Evolutionary conservation across 805 yeast species (phyloP), one percentile per base, ranked within the genome.

Genomic region (Candida ponderosae): DNA sequence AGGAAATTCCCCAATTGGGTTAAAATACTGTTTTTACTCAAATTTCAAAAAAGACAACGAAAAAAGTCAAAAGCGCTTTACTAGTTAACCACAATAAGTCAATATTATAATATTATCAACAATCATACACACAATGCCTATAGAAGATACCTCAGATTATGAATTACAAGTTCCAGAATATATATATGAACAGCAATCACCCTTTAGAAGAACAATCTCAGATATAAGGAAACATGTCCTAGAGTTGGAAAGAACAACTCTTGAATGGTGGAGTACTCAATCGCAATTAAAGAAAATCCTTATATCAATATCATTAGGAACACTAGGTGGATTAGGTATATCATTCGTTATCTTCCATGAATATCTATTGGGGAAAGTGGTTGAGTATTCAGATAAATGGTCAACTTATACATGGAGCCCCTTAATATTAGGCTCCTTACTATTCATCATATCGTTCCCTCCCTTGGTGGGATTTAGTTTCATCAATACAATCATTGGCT

Each of bases 401-500:
- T 31, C 40, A 1, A 23, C 38, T 11, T 38, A 45, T 11, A 28
- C 36, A 11, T 43, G 47, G 45, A 76, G 81, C 0, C 59, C 62
- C 11, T 40, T 68, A 4, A 44, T 76, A 0, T 52, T 89, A 40
- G 71, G 79, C 36, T 15, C 58, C 4, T 55, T 80, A 33, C 59
- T 88, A 4, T 72, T 81, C 45, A 20, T 70, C 2, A 88, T 89
- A 5, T 78, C 93, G 0, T 89, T 90, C 64, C 97, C 98, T 2
- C 98, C 97, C 2, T 45, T 90, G 47, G 58, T 87, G 26, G 98
- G 98, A 1, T 89, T 80, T 60, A 72, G 90, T 5, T 68, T 80
- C 17, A 57, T 84, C 16, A 70, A 81, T 16, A 69, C 82, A 33
- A 53, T 81, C 14, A 65, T 78, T 5, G 98, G 97, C 3, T 76